Conservation (phyloP, 208 protist genomes). For the Perkinsela sp. region DNA sequence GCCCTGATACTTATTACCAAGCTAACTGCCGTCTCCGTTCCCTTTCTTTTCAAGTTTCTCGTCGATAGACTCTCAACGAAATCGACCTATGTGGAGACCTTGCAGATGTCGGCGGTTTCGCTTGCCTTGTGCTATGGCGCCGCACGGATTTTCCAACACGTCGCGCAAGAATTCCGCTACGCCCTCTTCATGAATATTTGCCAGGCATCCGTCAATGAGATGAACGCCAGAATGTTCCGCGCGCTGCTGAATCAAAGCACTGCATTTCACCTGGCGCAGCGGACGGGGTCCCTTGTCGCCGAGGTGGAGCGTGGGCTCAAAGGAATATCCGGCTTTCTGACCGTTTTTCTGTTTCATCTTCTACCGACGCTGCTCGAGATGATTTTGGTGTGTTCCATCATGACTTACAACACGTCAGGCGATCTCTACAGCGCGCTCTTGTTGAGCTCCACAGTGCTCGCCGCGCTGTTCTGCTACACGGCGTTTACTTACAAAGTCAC, state of each 20-base stretch:
- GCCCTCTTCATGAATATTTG: constrained; percentile 62
- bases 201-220: constrained; percentile 31
- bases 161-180: constrained; percentile 51
- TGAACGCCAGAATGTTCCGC: constrained; percentile 51
- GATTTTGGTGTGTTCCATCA: constrained; percentile 43
- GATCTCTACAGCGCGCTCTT: constrained; percentile 29
- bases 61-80: constrained; percentile 32
- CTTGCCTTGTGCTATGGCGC: background rate
- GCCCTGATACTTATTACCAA: constrained; percentile 39
- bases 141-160: constrained; percentile 5
- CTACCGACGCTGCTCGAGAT: constrained; percentile 71
- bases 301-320: constrained; percentile 65
- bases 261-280: constrained; percentile 46
- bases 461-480: constrained; percentile 43
- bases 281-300: constrained; percentile 61
- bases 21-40: constrained; percentile 41
- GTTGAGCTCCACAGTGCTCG: constrained; percentile 49
- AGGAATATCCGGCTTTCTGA: constrained; percentile 56
- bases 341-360: constrained; percentile 62
- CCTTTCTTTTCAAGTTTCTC: constrained; percentile 64
- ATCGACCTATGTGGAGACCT: background rate
- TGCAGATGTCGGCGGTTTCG: background rate
- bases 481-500: constrained; percentile 52
- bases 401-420: constrained; percentile 7
- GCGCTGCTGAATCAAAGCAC: constrained; percentile 58